These are phyloP conservation scores for Chytriomyces sp. DNA, from an alignment of 192 early-diverging fungal genomes.

Conservation along the genomic window DNA sequence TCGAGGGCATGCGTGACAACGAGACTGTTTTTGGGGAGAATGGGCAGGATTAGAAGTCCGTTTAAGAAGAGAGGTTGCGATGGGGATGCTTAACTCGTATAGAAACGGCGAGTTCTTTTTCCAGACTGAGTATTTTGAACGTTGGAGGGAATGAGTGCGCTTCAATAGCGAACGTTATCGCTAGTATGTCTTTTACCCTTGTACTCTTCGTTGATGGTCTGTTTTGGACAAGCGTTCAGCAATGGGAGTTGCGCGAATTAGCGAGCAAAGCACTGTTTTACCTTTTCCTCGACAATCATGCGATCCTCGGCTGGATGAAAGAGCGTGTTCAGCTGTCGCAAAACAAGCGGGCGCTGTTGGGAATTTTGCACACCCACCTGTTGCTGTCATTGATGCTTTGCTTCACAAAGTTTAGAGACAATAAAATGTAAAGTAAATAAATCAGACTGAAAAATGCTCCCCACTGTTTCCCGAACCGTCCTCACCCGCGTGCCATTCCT, in stretches of 20 bases:
- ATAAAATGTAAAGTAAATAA: background rate
- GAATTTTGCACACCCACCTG: background rate
- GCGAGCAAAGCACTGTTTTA: background rate
- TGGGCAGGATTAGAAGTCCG: background rate
- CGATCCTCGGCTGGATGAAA: constrained; percentile 23
- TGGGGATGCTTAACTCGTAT: constrained; percentile 71
- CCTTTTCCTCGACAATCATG: constrained; percentile 43
- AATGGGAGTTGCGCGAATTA: background rate
- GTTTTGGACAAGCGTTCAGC: background rate
- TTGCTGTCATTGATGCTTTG: background rate
- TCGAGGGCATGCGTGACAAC: constrained; percentile 98
- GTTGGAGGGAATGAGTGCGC: background rate
- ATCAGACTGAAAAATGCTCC: constrained; percentile 6
- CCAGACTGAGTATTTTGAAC: constrained; percentile 63
- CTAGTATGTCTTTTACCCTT: constrained; percentile 8
- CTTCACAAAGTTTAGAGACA: background rate
- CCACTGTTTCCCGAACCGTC: background rate
- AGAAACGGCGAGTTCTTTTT: constrained; percentile 99
- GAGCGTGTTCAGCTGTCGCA: background rate
- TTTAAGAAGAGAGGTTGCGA: background rate
- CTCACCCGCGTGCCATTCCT: background rate
- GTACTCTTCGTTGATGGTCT: constrained; percentile 45
- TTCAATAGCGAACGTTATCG: background rate
- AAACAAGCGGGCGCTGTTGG: background rate
- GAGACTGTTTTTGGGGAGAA: constrained; percentile 49